Conservation (phyloP, 257 asterid genomes). For the Verbascum thapsus region DNA sequence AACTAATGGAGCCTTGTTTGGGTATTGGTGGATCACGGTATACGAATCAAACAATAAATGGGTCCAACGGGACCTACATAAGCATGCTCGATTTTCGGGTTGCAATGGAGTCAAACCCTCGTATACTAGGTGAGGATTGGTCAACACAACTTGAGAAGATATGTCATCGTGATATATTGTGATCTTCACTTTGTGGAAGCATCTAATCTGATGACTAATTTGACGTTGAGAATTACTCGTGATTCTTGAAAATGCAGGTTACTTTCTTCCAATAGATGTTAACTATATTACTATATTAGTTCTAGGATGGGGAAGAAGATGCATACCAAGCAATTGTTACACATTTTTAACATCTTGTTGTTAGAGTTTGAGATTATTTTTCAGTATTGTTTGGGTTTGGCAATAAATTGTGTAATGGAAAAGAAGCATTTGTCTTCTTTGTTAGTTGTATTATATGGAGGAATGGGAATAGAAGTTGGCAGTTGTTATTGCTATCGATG, state of each 20-base stretch:
- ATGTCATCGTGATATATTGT: constrained; percentile 10
- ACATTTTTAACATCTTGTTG: background rate
- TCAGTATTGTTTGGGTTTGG: constrained; percentile 4
- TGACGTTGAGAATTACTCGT: background rate
- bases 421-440: background rate
- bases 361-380: constrained; percentile 21
- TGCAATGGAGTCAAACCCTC: constrained; percentile 74
- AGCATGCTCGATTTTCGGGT: constrained; percentile 70
- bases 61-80: constrained; percentile 16
- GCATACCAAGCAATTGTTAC: constrained; percentile 20
- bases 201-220: too few relatives aligned
- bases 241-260: background rate
- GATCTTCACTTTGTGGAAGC: too few relatives aligned
- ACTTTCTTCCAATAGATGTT: background rate
- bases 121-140: constrained; percentile 75
- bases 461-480: background rate
- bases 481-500: too few relatives aligned
- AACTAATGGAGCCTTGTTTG: constrained; percentile 66
- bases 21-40: constrained; percentile 46
- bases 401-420: constrained; percentile 4
- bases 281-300: constrained; percentile 11
- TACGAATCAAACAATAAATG: constrained; percentile 28
- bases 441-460: background rate
- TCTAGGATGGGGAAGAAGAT: constrained; percentile 12
- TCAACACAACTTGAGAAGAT: constrained; percentile 75